A percentile compares a stretch with the other conserved stretches of the same genome.
Evolutionary conservation across 306 rosid genomes (phyloP).

Genomic region (Vicia faba): DNA sequence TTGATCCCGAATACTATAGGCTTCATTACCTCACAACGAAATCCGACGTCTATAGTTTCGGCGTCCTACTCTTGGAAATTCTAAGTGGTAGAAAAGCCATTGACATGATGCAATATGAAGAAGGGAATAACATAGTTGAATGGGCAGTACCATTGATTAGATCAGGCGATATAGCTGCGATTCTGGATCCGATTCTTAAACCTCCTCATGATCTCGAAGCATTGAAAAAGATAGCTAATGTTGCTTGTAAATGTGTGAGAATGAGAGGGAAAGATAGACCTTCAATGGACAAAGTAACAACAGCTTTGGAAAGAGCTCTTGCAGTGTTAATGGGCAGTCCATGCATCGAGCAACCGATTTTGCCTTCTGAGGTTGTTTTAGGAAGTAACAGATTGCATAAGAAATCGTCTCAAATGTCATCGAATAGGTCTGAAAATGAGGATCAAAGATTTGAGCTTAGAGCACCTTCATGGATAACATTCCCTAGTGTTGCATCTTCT

Average conservation of each 20-base stretch:
- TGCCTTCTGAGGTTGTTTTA: slow-evolving; percentile 88
- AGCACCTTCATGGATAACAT: slow-evolving; percentile 97
- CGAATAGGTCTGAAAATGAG: slow-evolving; percentile 78
- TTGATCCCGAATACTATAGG: slow-evolving; percentile 94
- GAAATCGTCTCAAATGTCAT: slow-evolving; percentile 83
- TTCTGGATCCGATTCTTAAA: slow-evolving; percentile 69
- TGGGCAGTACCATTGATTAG: slow-evolving; percentile 93
- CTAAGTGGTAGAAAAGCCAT: slow-evolving; percentile 94
- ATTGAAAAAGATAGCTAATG: slow-evolving; percentile 86
- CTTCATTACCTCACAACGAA: slow-evolving; percentile 96
- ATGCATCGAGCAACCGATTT: slow-evolving; percentile 85
- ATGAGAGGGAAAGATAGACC: slow-evolving; percentile 99
- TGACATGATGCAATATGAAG: slow-evolving; percentile 92
- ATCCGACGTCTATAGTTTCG: slow-evolving; percentile 94
- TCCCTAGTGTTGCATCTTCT: slow-evolving; percentile 92
- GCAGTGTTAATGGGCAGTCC: slow-evolving; percentile 92
- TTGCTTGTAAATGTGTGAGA: slow-evolving; percentile 89
- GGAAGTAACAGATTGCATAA: slow-evolving; percentile 92
- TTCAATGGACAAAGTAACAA: slow-evolving; percentile 95
- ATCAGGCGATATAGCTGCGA: slow-evolving; percentile 58
- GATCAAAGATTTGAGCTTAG: slow-evolving; percentile 82
- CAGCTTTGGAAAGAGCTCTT: slow-evolving; percentile 78
- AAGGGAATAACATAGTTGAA: slow-evolving; percentile 79
- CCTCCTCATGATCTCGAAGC: slow-evolving; percentile 73
- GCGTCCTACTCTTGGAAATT: slow-evolving; percentile 81